Percentiles rank a stretch among this genome's conserved stretches.
These are phyloP conservation scores for Fusarium humuli DNA, from an alignment of 2,329 filamentous ascomycete species.

Conservation along the genomic window DNA sequence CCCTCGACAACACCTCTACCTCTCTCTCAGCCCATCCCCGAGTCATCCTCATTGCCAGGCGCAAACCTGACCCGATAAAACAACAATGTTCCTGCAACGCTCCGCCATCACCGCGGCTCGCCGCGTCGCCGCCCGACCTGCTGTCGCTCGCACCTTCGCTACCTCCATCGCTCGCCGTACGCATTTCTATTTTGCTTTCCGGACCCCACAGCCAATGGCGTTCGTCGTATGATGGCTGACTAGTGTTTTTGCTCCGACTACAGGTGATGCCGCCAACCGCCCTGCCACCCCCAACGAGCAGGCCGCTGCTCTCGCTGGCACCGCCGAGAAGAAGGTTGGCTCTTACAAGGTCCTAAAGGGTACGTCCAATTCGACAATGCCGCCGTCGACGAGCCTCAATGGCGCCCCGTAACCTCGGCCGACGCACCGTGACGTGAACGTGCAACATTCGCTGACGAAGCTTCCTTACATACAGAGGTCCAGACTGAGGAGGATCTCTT, in stretches of 20 bases:
- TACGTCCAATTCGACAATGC: constrained; percentile 51
- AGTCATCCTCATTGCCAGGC: constrained; percentile 41
- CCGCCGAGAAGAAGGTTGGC: constrained; percentile 60
- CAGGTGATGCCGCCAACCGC: constrained; percentile 54
- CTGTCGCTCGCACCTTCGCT: constrained; percentile 69
- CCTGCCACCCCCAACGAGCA: constrained; percentile 52
- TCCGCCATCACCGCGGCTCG: constrained; percentile 70
- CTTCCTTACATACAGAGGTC: constrained; percentile 73
- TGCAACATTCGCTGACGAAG: constrained; percentile 39
- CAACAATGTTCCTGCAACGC: constrained; percentile 70
- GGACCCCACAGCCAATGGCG: constrained; percentile 40
- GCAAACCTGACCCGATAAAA: constrained; percentile 43
- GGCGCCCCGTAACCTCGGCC: constrained; percentile 43
- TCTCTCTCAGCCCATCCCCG: constrained; percentile 43
- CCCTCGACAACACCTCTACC: constrained; percentile 53
- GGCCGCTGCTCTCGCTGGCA: constrained; percentile 52
- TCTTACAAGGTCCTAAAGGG: constrained; percentile 60
- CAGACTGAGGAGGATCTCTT: constrained; percentile 84
- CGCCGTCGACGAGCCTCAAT: constrained; percentile 26
- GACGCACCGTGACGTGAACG: constrained; percentile 31
- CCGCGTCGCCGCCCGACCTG: constrained; percentile 65
- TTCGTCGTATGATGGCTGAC: constrained; percentile 51
- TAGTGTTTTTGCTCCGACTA: constrained; percentile 35
- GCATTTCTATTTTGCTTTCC: constrained; percentile 45
- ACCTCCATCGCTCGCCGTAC: constrained; percentile 72